These are phyloP conservation scores for Rhizoctonia solani DNA, from an alignment of 1,284 basidiomycete species.

Conservation along the genomic window DNA sequence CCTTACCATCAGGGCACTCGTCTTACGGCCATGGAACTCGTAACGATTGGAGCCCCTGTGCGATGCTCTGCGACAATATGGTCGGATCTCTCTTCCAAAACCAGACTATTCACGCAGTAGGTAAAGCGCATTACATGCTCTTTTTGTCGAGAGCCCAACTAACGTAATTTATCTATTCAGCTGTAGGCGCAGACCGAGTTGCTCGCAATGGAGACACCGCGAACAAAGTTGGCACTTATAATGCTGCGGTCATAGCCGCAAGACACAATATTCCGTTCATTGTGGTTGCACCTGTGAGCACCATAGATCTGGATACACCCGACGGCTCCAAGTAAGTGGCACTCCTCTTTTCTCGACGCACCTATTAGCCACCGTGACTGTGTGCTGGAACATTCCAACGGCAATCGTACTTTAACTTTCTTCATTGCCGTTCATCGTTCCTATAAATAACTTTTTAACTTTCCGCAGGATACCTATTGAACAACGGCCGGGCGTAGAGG, in stretches of 20 bases:
- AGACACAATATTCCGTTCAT: constrained; percentile 86
- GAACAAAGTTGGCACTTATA: constrained; percentile 82
- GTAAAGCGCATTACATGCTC: constrained; percentile 37
- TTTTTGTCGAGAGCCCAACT: neutral
- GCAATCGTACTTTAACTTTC: constrained; percentile 2
- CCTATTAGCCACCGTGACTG: neutral
- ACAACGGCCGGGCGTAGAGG: constrained; percentile 82
- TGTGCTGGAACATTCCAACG: too few relatives aligned
- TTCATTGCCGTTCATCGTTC: neutral
- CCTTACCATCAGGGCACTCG: constrained; percentile 81
- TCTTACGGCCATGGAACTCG: constrained; percentile 84
- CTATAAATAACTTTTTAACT: neutral
- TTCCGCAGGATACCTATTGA: constrained; percentile 84
- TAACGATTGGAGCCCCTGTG: constrained; percentile 79
- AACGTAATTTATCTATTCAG: constrained; percentile 48
- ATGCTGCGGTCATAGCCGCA: constrained; percentile 84
- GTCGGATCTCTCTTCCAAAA: constrained; percentile 90
- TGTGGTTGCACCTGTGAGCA: constrained; percentile 87
- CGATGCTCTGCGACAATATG: constrained; percentile 97
- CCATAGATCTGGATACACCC: constrained; percentile 78
- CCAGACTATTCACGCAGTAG: constrained; percentile 82
- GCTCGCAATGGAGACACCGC: constrained; percentile 85
- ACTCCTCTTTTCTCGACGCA: too few relatives aligned
- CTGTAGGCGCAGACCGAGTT: constrained; percentile 83
- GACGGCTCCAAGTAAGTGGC: constrained; percentile 69